phyloP scores from a whole-genome alignment of 2,329 filamentous ascomycete genomes.

The Ceratocystis lukuohia region DNA sequence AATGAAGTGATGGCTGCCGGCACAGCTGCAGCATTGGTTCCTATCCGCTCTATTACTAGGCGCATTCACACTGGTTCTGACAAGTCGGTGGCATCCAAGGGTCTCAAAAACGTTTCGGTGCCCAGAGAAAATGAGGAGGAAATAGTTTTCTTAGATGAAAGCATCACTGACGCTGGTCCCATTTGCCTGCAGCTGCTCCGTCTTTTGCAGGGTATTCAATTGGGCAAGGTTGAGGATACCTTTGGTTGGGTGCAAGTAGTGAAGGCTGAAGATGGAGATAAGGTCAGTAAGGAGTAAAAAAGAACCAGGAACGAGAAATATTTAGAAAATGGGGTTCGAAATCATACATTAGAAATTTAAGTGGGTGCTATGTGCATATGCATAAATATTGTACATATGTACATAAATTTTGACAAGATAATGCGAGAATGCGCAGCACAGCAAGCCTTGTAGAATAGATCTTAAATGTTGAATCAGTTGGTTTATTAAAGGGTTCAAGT shows the following conservation, averaged over 20 bases:
- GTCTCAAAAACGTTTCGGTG: constrained; percentile 10
- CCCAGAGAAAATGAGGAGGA: constrained; percentile 31
- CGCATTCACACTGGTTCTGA: constrained; percentile 31
- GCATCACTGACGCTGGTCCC: constrained; percentile 56
- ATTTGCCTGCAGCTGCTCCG: constrained; percentile 58
- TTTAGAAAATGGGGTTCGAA: not conserved
- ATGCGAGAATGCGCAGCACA: too few relatives aligned
- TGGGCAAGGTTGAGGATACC: constrained; percentile 61
- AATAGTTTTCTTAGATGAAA: constrained; percentile 40
- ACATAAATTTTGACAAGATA: not conserved
- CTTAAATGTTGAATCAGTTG: too few relatives aligned
- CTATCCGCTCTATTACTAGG: constrained; percentile 80
- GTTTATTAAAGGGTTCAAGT: too few relatives aligned
- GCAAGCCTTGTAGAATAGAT: too few relatives aligned
- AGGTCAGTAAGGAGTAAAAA: constrained; percentile 25
- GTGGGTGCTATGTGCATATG: not conserved
- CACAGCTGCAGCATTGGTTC: constrained; percentile 81
- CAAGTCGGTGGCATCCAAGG: constrained; percentile 26
- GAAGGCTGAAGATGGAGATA: constrained; percentile 32
- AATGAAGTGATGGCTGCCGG: constrained; percentile 79
- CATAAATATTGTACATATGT: not conserved
- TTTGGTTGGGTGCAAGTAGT: constrained; percentile 57
- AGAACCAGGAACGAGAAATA: not conserved
- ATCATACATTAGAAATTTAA: not conserved
- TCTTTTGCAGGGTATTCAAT: constrained; percentile 74